Base-by-base conservation (phyloP, 441 rosid genomes). In the Hura crepitans region DNA sequence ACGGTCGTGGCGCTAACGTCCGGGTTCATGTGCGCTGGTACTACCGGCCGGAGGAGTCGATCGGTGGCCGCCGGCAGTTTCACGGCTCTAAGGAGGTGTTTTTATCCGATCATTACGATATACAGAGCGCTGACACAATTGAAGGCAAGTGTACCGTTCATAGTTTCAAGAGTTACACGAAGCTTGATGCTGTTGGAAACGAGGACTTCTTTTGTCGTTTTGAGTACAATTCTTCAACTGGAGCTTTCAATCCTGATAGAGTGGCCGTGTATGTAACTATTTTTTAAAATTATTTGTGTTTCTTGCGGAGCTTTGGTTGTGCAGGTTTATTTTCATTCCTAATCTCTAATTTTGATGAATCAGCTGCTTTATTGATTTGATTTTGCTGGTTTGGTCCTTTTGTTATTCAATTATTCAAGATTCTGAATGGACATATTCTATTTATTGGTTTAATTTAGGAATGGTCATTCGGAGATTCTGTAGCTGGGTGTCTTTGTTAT, bases 131-230 rank as follows among this genome's bases (percentile, higher is more conserved):
- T 3, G 97, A 92, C 70, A 87, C 99, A 2, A 89, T 95, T 43
- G 96, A 95, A 66, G 94, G 83, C 27, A 95, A 89, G 95, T 95
- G 99, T 77, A 85, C 84, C 70, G 97, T 95, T 62, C 99, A 95
- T 75, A 81, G 85, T 39, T 95, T 92, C 80, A 84, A 86, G 81
- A 85, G 85, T 81, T 95, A 95, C 69, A 87, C 89, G 6, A 95
- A 85, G 79, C 94, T 95, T 14, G 91, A 89, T 46, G 87, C 94
- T 20, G 97, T 95, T 0, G 96, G 92, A 54, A 90, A 86, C 81
- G 99, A 95, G 51, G 97, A 95, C 72, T 95, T 86, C 90, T 95
- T 90, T 78, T 90, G 97, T 75, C 97, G 99, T 76, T 95, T 95
- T 62, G 97, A 92, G 87, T 95, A 95, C 39, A 95, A 90, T 72